Evolutionary conservation across 2,329 filamentous ascomycete species (phyloP).

Genomic region (Aspergillus persii): DNA sequence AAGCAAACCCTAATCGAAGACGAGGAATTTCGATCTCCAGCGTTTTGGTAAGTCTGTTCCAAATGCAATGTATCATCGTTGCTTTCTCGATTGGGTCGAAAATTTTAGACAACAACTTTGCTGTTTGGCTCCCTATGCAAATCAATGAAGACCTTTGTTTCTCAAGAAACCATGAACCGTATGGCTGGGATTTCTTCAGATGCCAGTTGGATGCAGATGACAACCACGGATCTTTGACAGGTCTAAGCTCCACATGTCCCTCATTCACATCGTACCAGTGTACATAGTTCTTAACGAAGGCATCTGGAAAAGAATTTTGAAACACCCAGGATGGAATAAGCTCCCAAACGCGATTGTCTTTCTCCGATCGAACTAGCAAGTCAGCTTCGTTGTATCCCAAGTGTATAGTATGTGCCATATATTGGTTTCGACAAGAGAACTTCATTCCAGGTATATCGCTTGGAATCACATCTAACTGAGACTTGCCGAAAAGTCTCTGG

Average conservation of each 20-base stretch:
- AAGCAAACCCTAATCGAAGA: slow-evolving; percentile 49
- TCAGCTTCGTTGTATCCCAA: slow-evolving; percentile 18
- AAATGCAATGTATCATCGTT: slow-evolving; percentile 35
- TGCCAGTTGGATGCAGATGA: slow-evolving; percentile 26
- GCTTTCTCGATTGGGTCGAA: slow-evolving; percentile 39
- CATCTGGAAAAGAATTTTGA: slow-evolving; percentile 25
- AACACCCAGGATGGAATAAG: slow-evolving; percentile 32
- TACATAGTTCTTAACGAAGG: slow-evolving; percentile 40
- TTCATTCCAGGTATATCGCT: slow-evolving; percentile 16
- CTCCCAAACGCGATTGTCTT: slow-evolving; percentile 20
- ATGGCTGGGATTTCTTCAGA: background rate
- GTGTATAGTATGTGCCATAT: slow-evolving; percentile 22
- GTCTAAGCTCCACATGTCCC: slow-evolving; percentile 31
- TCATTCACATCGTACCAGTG: slow-evolving; percentile 48
- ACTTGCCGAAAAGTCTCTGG: slow-evolving; percentile 24
- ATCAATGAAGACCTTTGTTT: slow-evolving; percentile 15
- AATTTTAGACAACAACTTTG: slow-evolving; percentile 1
- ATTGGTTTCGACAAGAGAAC: slow-evolving; percentile 20
- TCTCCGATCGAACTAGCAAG: slow-evolving; percentile 32
- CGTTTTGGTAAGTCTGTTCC: slow-evolving; percentile 6
- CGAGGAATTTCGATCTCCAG: slow-evolving; percentile 49
- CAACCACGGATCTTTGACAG: slow-evolving; percentile 27
- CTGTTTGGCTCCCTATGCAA: slow-evolving; percentile 6
- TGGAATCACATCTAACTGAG: slow-evolving; percentile 18
- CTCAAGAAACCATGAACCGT: slow-evolving; percentile 3